A percentile compares a stretch with the other conserved stretches of the same genome.
Conservation (phyloP, 139 green algal species). For the Chlamydomonas applanata region DNA sequence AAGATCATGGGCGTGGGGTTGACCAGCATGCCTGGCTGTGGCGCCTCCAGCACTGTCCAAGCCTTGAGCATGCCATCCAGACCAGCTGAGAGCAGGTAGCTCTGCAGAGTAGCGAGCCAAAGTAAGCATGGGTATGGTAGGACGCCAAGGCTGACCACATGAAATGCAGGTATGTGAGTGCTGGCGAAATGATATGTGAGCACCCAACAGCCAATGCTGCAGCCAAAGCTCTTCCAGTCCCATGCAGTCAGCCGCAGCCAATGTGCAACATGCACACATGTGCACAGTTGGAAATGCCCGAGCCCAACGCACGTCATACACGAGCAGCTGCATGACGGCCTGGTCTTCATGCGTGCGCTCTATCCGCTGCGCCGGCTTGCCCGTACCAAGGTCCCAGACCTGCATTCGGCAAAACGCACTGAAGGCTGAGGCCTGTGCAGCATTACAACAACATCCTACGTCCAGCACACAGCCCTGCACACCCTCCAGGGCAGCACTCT, state of each 20-base stretch:
- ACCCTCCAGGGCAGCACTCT: too few relatives aligned
- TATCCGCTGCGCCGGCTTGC: conserved; percentile 54
- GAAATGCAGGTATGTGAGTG: too few relatives aligned
- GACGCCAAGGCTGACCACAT: too few relatives aligned
- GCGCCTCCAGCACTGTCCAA: conserved; percentile 28
- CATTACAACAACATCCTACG: too few relatives aligned
- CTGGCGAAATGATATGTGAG: too few relatives aligned
- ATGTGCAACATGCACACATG: not conserved
- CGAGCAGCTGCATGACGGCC: conserved; percentile 59
- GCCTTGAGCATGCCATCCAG: conserved; percentile 38
- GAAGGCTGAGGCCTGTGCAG: too few relatives aligned
- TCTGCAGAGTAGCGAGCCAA: conserved; percentile 6
- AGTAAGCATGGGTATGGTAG: too few relatives aligned
- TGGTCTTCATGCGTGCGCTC: conserved; percentile 38
- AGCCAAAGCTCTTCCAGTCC: not conserved
- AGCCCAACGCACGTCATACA: conserved; percentile 67
- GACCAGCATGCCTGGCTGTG: conserved; percentile 24
- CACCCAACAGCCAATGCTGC: too few relatives aligned
- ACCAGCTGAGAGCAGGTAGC: conserved; percentile 26
- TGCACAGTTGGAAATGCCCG: not conserved
- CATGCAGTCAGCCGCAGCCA: not conserved
- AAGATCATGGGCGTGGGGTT: conserved; percentile 22
- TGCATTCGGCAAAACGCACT: conserved; percentile 33
- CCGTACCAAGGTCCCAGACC: conserved; percentile 69
- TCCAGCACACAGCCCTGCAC: too few relatives aligned